A percentile compares a stretch with the other conserved stretches of the same genome.
phyloP scores from a whole-genome alignment of 2,329 filamentous ascomycete genomes.

The Alternaria viburni region DNA sequence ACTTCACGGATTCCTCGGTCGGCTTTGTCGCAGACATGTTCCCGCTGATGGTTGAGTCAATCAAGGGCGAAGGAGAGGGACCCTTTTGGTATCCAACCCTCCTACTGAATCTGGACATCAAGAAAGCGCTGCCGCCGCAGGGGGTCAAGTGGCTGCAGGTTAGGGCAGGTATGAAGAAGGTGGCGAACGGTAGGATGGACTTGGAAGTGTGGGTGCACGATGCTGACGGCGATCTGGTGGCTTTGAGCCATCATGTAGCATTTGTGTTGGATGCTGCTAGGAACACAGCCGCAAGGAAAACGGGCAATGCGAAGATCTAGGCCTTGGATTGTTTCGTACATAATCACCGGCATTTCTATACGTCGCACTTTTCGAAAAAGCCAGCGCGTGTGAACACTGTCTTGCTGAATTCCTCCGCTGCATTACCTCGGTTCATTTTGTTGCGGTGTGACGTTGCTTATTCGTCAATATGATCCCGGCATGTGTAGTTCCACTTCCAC shows the following conservation, averaged over 20 bases:
- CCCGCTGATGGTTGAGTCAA: conserved; percentile 67
- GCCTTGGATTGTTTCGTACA: conserved; percentile 1
- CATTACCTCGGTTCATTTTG: neutral
- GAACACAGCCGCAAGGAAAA: conserved; percentile 63
- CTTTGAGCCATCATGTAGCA: conserved; percentile 71
- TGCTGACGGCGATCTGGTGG: conserved; percentile 67
- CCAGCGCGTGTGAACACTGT: neutral
- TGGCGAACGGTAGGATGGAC: conserved; percentile 76
- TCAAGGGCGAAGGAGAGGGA: conserved; percentile 40
- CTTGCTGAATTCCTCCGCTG: neutral
- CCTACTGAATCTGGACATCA: conserved; percentile 76
- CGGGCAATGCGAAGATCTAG: conserved; percentile 46
- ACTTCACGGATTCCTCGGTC: conserved; percentile 68
- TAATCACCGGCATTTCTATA: neutral
- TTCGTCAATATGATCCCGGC: neutral
- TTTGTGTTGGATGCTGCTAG: conserved; percentile 68
- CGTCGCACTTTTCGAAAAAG: neutral
- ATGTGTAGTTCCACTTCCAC: neutral
- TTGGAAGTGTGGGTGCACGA: conserved; percentile 73
- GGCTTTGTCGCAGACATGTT: conserved; percentile 74
- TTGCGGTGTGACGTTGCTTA: neutral
- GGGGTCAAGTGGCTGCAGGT: conserved; percentile 77
- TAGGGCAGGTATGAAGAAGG: conserved; percentile 68
- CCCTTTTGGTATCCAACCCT: conserved; percentile 78
- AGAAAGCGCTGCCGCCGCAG: conserved; percentile 70